Base-by-base conservation (phyloP, 805 yeast genomes). In the Zygosaccharomyces lentus region DNA sequence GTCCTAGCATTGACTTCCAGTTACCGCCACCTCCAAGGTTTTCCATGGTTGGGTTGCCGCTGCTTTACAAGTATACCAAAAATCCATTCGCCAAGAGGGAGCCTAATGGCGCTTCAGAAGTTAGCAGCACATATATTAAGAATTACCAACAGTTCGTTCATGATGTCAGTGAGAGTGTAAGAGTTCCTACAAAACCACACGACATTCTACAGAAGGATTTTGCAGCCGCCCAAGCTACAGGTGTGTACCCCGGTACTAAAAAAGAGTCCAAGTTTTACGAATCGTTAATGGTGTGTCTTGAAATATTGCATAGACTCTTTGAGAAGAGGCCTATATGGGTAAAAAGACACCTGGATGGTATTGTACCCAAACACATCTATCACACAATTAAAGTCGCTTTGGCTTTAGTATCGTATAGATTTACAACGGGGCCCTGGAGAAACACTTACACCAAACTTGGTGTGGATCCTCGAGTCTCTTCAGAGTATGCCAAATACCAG, bases 341-440 rank as follows among this genome's bases (percentile, higher is more conserved):
- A 1, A 74, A 96, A 46, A 76, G 84, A 52, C 95, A 86, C 52
- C 61, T 90, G 17, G 72, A 69, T 46, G 70, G 74, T 6, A 69
- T 81, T 42, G 69, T 81, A 2, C 83, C 87, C 0, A 59, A 62
- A 17, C 50, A 71, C 56, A 48, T 62, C 8, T 65, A 63, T 34
- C 63, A 59, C 30, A 58, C 79, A 58, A 52, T 91, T 36, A 81
- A 84, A 55, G 81, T 77, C 51, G 95, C 96, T 0, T 64, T 93
- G 41, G 96, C 98, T 0, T 83, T 86, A 61, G 84, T 88, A 0
- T 76, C 96, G 0, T 93, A 81, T 61, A 76, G 87, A 34, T 85
- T 81, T 61, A 80, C 84, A 30, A 85, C 84, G 58, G 99, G 99
- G 0, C 99, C 98, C 0, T 93, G 96, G 96, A 75, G 98, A 56